phyloP scores from a whole-genome alignment of 495 filamentous ascomycete genomes.

The Haplographium delicatum region DNA sequence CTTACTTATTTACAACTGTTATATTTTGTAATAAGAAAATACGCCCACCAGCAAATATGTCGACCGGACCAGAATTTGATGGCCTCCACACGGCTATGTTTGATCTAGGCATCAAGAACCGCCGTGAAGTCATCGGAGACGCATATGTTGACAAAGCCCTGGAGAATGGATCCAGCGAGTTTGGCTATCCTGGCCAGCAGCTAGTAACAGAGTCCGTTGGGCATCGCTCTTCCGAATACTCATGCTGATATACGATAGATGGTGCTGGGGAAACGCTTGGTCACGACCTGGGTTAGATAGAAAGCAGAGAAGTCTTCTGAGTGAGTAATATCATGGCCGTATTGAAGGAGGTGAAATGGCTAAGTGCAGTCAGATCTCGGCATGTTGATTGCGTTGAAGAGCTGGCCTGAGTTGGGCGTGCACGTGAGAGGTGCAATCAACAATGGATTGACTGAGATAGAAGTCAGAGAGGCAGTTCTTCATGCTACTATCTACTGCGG shows the following conservation, averaged over 20 bases:
- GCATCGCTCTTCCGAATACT: too few relatives aligned
- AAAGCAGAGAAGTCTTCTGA: conserved; percentile 50
- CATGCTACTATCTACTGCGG: conserved; percentile 52
- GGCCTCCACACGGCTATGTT: conserved; percentile 45
- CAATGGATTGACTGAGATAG: conserved; percentile 47
- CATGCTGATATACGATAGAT: too few relatives aligned
- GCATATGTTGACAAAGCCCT: conserved; percentile 44
- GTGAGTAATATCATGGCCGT: too few relatives aligned
- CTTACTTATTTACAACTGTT: too few relatives aligned
- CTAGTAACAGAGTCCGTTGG: conserved; percentile 50
- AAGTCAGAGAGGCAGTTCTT: conserved; percentile 51
- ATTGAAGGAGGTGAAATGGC: too few relatives aligned
- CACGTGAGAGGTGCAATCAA: conserved; percentile 49
- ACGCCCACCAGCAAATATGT: conserved; percentile 25
- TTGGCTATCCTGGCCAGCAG: conserved; percentile 46
- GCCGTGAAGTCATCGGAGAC: conserved; percentile 45
- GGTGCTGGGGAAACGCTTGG: conserved; percentile 54
- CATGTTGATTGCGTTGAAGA: conserved; percentile 49
- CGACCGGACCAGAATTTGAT: conserved; percentile 29
- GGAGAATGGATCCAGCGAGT: conserved; percentile 38
- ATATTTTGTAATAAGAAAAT: too few relatives aligned
- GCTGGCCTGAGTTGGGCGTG: conserved; percentile 44
- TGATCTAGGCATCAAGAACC: conserved; percentile 47
- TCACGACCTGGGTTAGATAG: conserved; percentile 46
- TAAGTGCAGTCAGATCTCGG: too few relatives aligned